These are phyloP conservation scores for Podospora appendiculata DNA, from an alignment of 495 filamentous ascomycete species.

Conservation along the genomic window DNA sequence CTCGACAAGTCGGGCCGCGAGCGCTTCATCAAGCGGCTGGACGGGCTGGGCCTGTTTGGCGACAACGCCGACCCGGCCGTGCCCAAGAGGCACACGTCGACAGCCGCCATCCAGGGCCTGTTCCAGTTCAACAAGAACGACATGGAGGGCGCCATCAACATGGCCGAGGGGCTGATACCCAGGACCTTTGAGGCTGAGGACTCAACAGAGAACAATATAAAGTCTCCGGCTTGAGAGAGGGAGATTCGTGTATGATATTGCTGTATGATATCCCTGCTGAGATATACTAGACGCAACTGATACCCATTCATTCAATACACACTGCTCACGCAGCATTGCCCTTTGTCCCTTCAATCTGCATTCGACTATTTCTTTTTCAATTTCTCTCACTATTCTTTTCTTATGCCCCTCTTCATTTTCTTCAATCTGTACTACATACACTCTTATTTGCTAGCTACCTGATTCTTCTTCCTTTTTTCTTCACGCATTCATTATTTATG, in stretches of 20 bases:
- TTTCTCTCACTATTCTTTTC: too few species aligned
- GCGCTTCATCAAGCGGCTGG: constrained; percentile 41
- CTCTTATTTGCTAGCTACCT: too few species aligned
- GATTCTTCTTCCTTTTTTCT: too few species aligned
- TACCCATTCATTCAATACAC: too few species aligned
- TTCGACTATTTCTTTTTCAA: too few species aligned
- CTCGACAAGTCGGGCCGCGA: constrained; percentile 47
- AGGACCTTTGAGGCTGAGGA: constrained; percentile 39
- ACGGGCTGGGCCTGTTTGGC: constrained; percentile 41
- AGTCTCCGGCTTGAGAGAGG: constrained; percentile 18
- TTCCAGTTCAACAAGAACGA: constrained; percentile 92
- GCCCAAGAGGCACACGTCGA: constrained; percentile 55
- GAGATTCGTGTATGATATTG: constrained; percentile 2
- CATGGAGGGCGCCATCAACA: constrained; percentile 76
- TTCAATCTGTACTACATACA: too few species aligned
- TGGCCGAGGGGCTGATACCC: constrained; percentile 61
- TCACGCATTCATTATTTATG: too few species aligned
- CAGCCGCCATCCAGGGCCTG: constrained; percentile 84
- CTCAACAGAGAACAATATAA: constrained; percentile 12
- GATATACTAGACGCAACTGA: too few species aligned
- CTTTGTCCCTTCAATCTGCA: too few species aligned
- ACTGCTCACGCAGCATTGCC: too few species aligned
- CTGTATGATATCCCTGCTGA: background rate
- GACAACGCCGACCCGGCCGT: constrained; percentile 27
- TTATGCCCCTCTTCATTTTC: too few species aligned